Evolutionary conservation across 2,329 filamentous ascomycete species (phyloP), one percentile per base, ranked within the genome.

Genomic region (Fusarium coicis): DNA sequence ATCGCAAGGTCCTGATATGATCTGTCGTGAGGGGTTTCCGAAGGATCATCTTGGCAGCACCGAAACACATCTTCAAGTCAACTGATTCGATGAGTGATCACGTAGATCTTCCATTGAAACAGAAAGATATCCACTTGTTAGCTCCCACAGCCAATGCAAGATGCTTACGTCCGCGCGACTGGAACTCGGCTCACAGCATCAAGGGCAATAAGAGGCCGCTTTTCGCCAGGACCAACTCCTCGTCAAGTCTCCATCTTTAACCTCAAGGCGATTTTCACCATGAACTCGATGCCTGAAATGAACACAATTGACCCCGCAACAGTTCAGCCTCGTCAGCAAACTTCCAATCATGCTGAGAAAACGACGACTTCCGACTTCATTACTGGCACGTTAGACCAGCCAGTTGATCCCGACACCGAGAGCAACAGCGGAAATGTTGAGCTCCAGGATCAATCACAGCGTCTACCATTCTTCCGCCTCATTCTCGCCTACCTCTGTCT

Each of bases 311-410:
- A 10, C 4, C 6, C 14, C 1, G 26, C 9, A 0, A 1, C 18
- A 14, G 2, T 10, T 34, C 44, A 16, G 0, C 0, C 5, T 26
- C 3, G 2, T 19, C 1, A n/a, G 4, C 18, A n/a, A 7, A 1
- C 2, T 4, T 10, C 4, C 2, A 0, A 1, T 5, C 11, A 4
- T 9, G 2, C 4, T 1, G 37, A 43, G 8, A n/a, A 49, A 30
- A 11, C 12, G 10, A 2, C 30, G 4, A 28, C 3, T 12, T 5
- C 4, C 4, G 19, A 0, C 5, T 15, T 8, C 1, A 3, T 26
- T 7, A 2, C 23, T 14, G 23, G 23, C 14, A 7, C 34, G 2
- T 2, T 19, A 3, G 21, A 18, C 19, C 21, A 34, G 7, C 3
- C 37, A 39, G 18, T 7, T 16, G 5, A 1, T 1, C 1, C 18